A percentile compares a stretch with the other conserved stretches of the same genome.
Conservation (phyloP, 139 green algal genomes). For the Nannochloris sp. region DNA sequence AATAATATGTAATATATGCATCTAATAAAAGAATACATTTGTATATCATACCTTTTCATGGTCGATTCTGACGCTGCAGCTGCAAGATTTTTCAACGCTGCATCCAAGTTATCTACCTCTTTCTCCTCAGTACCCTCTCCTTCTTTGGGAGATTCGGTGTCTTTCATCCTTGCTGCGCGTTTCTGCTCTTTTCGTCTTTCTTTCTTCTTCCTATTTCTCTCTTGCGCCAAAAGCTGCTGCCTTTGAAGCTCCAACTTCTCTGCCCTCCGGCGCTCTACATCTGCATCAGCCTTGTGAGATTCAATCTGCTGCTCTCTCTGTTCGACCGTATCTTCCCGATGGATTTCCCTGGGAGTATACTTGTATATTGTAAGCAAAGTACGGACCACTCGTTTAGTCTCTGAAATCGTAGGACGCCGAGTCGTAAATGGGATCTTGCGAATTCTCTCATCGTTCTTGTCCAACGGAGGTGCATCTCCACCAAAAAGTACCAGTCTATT, state of each 20-base stretch:
- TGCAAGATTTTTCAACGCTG: conserved; percentile 19
- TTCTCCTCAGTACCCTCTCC: conserved; percentile 21
- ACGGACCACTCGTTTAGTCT: conserved; percentile 60
- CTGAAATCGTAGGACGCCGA: conserved; percentile 72
- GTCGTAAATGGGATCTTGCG: conserved; percentile 58
- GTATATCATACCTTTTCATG: conserved; percentile 27
- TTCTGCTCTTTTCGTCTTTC: background rate
- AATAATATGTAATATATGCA: no score
- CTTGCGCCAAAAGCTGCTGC: background rate
- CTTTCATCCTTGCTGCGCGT: conserved; percentile 3
- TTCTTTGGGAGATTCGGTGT: background rate
- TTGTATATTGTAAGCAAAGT: conserved; percentile 49
- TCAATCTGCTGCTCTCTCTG: no score
- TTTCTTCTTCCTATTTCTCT: conserved; percentile 4
- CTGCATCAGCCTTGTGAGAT: no score
- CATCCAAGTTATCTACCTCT: conserved; percentile 42
- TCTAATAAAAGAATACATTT: no score
- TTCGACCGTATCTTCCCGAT: no score
- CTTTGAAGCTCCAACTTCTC: no score
- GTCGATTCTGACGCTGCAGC: conserved; percentile 24
- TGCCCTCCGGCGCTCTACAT: no score
- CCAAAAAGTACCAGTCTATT: conserved; percentile 15
- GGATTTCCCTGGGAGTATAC: no score
- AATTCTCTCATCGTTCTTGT: conserved; percentile 31
- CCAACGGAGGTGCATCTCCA: conserved; percentile 23